Percentiles rank a stretch among this genome's conserved stretches.
Evolutionary conservation across 139 green algal genomes (phyloP).

Genomic region (Chlamydomonas schloesseri): DNA sequence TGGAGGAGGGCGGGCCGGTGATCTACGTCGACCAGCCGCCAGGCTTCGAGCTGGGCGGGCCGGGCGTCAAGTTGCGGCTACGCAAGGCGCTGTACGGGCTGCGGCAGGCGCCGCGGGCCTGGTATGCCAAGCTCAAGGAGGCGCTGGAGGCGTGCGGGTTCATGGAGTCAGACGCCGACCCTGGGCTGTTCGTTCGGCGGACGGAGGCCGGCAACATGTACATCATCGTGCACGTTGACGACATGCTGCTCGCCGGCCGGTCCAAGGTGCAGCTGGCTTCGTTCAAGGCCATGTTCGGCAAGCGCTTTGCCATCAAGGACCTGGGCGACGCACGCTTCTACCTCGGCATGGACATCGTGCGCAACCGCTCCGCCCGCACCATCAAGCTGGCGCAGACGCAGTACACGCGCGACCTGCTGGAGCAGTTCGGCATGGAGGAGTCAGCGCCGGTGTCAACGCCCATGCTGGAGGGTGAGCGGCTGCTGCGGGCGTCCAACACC

Average conservation of each 20-base stretch:
- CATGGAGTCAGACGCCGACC: conserved; percentile 43
- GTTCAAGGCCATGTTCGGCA: not conserved
- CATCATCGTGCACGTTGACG: too few relatives aligned
- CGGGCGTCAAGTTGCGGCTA: not conserved
- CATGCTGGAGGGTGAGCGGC: too few relatives aligned
- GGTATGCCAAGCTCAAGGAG: conserved; percentile 51
- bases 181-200: conserved; percentile 51
- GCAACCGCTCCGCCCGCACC: not conserved
- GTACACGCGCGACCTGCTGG: too few relatives aligned
- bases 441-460: too few relatives aligned
- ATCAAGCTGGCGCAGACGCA: too few relatives aligned
- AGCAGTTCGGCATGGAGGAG: too few relatives aligned
- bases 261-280: not conserved
- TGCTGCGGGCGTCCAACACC: too few relatives aligned
- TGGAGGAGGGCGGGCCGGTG: conserved; percentile 21
- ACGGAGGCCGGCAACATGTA: conserved; percentile 9
- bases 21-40: conserved; percentile 54
- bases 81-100: too few relatives aligned
- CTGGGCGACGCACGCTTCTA: conserved; percentile 3
- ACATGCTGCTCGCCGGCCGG: conserved; percentile 3
- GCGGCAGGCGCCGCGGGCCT: conserved; percentile 62
- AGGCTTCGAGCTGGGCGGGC: conserved; percentile 32
- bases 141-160: conserved; percentile 50
- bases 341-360: conserved; percentile 3
- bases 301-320: conserved; percentile 5